A percentile compares a stretch with the other conserved stretches of the same genome.
phyloP scores from a whole-genome alignment of 768 basidiomycete species.

The Russula virescens region DNA sequence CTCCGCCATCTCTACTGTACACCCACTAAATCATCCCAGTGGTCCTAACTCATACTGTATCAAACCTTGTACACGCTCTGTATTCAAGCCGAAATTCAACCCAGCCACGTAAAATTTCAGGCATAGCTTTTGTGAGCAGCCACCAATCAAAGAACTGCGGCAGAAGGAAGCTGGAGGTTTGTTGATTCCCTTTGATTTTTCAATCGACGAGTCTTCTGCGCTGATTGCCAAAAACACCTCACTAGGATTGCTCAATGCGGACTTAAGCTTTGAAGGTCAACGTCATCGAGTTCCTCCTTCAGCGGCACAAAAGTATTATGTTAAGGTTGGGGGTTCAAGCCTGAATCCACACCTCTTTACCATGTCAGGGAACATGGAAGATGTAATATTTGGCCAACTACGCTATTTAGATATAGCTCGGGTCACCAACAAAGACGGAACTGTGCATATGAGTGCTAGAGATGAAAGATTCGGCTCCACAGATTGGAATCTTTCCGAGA shows the following conservation, averaged over 20 bases:
- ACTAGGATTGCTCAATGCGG: conserved; percentile 1
- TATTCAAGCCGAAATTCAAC: no score
- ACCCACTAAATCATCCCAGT: no score
- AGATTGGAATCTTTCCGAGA: no score
- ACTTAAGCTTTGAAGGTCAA: conserved; percentile 2
- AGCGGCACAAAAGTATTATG: not conserved
- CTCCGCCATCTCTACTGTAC: not conserved
- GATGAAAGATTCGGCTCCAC: no score
- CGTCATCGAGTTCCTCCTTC: conserved; percentile 13
- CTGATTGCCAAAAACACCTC: conserved; percentile 21
- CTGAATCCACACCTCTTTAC: no score
- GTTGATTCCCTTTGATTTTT: conserved; percentile 12
- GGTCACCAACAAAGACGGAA: conserved; percentile 16
- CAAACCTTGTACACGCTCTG: no score
- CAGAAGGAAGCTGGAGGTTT: conserved; percentile 18
- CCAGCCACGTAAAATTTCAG: no score
- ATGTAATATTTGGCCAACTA: no score
- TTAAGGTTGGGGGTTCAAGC: no score
- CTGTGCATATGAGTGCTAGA: not conserved
- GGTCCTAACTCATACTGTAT: no score
- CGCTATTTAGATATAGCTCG: conserved; percentile 12
- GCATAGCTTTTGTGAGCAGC: no score
- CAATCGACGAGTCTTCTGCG: conserved; percentile 21
- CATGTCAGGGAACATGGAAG: no score
- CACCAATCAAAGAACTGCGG: not conserved